phyloP scores from a whole-genome alignment of 2,329 filamentous ascomycete genomes.

The Monilinia fructicola region DNA sequence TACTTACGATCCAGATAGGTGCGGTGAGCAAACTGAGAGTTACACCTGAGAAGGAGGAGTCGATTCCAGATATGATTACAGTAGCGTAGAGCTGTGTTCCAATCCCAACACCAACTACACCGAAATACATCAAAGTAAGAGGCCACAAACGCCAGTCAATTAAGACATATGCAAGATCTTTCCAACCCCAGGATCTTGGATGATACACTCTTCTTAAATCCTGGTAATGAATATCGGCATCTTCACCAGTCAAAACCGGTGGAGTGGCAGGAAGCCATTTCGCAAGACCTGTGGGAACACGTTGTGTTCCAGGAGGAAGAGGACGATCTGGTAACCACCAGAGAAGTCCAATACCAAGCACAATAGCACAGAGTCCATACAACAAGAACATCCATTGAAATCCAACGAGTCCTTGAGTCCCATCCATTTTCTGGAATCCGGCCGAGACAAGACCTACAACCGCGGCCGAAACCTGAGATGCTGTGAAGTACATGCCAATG shows the following conservation, averaged over 20 bases:
- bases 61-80: conserved; percentile 79
- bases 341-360: conserved; percentile 70
- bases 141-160: conserved; percentile 90
- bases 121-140: conserved; percentile 87
- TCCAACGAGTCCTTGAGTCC: conserved; percentile 69
- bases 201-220: conserved; percentile 82
- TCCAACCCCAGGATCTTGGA: conserved; percentile 67
- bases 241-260: conserved; percentile 72
- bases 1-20: conserved; percentile 83
- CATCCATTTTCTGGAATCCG: conserved; percentile 90
- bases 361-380: conserved; percentile 73
- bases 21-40: conserved; percentile 81
- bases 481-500: conserved; percentile 87
- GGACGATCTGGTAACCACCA: conserved; percentile 93
- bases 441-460: conserved; percentile 88
- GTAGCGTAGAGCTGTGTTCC: conserved; percentile 86
- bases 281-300: conserved; percentile 49
- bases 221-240: conserved; percentile 78
- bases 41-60: conserved; percentile 69
- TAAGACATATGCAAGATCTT: conserved; percentile 68
- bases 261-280: conserved; percentile 67
- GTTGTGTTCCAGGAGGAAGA: conserved; percentile 63
- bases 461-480: conserved; percentile 82
- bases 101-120: conserved; percentile 88
- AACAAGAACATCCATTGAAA: conserved; percentile 93